Conservation (phyloP, 2,329 filamentous ascomycete species). For the Cladosporium sp. region DNA sequence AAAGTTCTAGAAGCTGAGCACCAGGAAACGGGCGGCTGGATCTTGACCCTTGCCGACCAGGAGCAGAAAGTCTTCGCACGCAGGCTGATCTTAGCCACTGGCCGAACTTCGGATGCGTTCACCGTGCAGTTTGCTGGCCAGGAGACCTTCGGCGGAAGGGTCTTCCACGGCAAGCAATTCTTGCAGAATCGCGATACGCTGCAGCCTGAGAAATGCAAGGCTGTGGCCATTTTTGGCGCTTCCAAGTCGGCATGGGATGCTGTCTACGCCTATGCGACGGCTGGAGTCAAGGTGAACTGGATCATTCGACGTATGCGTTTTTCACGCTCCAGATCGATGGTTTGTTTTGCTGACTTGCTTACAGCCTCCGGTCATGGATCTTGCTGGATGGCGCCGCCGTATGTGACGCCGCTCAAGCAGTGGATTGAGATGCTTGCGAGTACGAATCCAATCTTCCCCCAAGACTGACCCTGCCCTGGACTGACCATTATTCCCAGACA, state of each 20-base stretch:
- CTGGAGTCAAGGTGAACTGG: conserved; percentile 37
- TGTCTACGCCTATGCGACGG: conserved; percentile 53
- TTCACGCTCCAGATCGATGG: background rate
- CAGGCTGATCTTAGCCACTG: conserved; percentile 60
- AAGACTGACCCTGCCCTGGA: background rate
- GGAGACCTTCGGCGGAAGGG: conserved; percentile 47
- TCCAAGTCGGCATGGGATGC: conserved; percentile 63
- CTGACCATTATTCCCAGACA: background rate
- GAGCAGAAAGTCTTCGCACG: conserved; percentile 21
- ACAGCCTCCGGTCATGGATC: conserved; percentile 8
- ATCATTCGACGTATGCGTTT: conserved; percentile 7
- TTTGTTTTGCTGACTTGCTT: background rate
- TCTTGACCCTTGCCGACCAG: background rate
- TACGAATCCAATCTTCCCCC: background rate
- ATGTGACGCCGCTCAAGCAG: conserved; percentile 10
- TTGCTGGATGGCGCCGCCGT: conserved; percentile 10
- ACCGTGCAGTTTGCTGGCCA: conserved; percentile 50
- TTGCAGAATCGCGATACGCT: conserved; percentile 35
- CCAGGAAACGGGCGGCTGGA: conserved; percentile 38
- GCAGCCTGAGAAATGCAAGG: conserved; percentile 31
- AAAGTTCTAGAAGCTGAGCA: conserved; percentile 40
- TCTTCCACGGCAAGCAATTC: conserved; percentile 58
- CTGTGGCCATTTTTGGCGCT: conserved; percentile 54
- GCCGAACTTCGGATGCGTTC: conserved; percentile 55
- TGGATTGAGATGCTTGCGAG: conserved; percentile 12